Evolutionary conservation across 371 early-diverging fungal species (phyloP), one percentile per base, ranked within the genome.

Genomic region (Sporodiniella umbellata): DNA sequence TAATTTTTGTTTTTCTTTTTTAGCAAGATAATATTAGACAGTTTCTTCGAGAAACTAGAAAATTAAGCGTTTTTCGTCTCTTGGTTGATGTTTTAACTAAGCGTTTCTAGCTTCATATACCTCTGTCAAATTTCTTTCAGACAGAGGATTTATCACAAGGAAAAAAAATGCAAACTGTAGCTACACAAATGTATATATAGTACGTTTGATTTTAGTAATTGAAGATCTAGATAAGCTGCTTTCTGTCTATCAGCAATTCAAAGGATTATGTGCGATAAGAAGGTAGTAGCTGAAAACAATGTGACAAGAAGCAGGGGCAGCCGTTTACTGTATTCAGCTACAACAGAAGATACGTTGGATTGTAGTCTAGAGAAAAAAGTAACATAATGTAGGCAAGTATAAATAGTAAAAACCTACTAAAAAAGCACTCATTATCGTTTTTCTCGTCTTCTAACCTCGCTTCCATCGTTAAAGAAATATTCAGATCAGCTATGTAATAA

Each of bases 131-230:
- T 58, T 62, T 95, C 43, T 97, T 97, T 67, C 89, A 93, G 62
- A 95, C 98, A 0, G 88, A 89, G 4, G 98, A 97, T 64, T 66
- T 97, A 23, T 89, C 86, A 60, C 95, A 97, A 51, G 91, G 81
- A 42, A 94, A 90, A 59, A 83, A 94, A 66, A 87, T 96, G 83
- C 78, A 74, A 18, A 86, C 84, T 56, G 90, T 91, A 72, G 51
- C 58, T 43, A 40, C 10, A 1, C 10, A 40, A 40, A 40, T 40
- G 8, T 10, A 19, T 8, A 21, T 8, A 37, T 37, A n/a, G n/a
- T n/a, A n/a, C n/a, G n/a, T n/a, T n/a, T n/a, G n/a, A n/a, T n/a
- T n/a, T n/a, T n/a, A n/a, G n/a, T n/a, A n/a, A n/a, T n/a, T n/a
- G n/a, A n/a, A n/a, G n/a, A n/a, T n/a, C n/a, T n/a, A n/a, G n/a